Evolutionary conservation across 345 rosid species (phyloP), one percentile per base, ranked within the genome.

Genomic region (Salix caprea): DNA sequence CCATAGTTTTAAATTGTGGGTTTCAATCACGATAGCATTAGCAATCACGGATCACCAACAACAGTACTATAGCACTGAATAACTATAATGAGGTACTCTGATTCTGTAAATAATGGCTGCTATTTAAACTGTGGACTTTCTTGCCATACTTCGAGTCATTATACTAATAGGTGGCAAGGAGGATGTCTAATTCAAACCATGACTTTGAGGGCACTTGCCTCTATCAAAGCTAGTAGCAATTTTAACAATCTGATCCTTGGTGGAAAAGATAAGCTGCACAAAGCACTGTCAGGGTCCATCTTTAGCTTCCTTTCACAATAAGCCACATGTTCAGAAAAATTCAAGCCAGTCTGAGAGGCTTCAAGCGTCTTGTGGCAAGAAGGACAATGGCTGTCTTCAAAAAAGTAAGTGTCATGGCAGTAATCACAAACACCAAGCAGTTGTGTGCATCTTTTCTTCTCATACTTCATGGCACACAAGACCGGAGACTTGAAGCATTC

Each of bases 161-260:
- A 50, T 21, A 65, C 28, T 62, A 13, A 34, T 42, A 52, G 1
- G 62, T 21, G 7, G 16, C 15, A 50, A 46, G 3, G 69, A 6
- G 34, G 21, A 19, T 23, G 13, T 15, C 40, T 44, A 71, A 75
- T 32, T 69, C 36, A 39, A 71, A 40, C 24, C 37, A 75, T 37
- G 44, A 50, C 23, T 65, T 15, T 9, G 21, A 36, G 75, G 54
- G 30, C 39, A 78, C 90, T 87, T 65, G 86, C 97, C 90, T 93
- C 96, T 28, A 93, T 77, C 73, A 87, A 74, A 79, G 96, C 90
- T 72, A 94, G 80, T 7, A 83, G 92, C 70, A 82, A 78, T 87
- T 91, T 92, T 68, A 90, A 91, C 69, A 91, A 86, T 81, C 90
- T 86, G 74, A 84, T 81, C 77, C 92, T 85, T 39, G 82, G 75